phyloP scores from a whole-genome alignment of 2,329 filamentous ascomycete species.

The Sporothrix euskadiensis region DNA sequence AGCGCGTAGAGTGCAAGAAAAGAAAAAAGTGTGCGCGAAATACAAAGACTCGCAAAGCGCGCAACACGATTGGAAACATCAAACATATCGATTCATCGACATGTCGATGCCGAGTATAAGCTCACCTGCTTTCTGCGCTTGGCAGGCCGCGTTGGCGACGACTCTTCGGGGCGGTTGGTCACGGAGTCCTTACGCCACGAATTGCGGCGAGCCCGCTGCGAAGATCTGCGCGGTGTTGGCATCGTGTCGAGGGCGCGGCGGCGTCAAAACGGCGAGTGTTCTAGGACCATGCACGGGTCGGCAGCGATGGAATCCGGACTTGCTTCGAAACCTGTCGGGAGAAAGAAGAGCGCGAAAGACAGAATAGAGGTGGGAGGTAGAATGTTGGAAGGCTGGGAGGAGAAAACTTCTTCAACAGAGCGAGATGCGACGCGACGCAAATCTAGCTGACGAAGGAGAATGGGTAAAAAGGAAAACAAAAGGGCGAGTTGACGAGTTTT shows the following conservation, averaged over 20 bases:
- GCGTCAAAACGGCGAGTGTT: conserved; percentile 14
- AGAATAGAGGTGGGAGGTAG: not conserved
- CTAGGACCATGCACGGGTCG: conserved; percentile 21
- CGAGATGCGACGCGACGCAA: conserved; percentile 25
- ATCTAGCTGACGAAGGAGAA: conserved; percentile 10
- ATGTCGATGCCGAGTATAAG: not conserved
- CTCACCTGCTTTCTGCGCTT: conserved; percentile 65
- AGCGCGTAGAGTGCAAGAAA: conserved; percentile 21
- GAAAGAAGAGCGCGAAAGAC: not conserved
- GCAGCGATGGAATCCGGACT: not conserved
- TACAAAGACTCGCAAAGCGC: not conserved
- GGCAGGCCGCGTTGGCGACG: conserved; percentile 61
- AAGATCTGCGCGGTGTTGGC: conserved; percentile 40
- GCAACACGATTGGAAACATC: not conserved
- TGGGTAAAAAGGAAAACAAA: not conserved
- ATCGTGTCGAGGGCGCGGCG: conserved; percentile 30
- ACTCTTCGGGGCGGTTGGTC: conserved; percentile 45
- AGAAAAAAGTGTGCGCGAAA: not conserved
- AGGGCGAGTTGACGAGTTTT: not conserved
- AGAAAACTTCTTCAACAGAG: conserved; percentile 3
- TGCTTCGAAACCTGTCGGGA: not conserved
- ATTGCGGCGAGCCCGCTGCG: conserved; percentile 39
- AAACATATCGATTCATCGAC: not conserved
- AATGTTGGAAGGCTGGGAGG: not conserved
- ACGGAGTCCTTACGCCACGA: conserved; percentile 38